Evolutionary conservation across 148 eudicot genomes (phyloP).

Genomic region (Silene latifolia): DNA sequence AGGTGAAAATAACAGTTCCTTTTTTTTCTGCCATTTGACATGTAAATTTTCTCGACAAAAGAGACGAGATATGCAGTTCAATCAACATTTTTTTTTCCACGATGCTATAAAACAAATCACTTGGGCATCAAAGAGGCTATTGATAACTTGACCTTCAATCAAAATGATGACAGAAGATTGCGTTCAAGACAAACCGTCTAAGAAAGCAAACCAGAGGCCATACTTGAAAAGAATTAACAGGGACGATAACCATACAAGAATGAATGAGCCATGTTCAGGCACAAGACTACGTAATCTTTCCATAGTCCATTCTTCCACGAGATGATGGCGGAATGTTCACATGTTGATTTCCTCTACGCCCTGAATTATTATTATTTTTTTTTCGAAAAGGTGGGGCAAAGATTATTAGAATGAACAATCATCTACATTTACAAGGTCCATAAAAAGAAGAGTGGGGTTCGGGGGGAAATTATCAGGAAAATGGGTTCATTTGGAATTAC

Average conservation of each 20-base stretch:
- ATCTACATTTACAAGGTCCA: not conserved
- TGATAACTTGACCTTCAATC: constrained; percentile 19
- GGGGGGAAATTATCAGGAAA: too few relatives aligned
- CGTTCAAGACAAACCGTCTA: constrained; percentile 9
- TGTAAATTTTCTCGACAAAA: not conserved
- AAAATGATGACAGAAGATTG: constrained; percentile 17
- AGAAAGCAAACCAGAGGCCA: constrained; percentile 23
- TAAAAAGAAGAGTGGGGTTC: too few relatives aligned
- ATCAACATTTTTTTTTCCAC: not conserved
- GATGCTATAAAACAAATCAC: not conserved
- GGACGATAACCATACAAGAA: constrained; percentile 16
- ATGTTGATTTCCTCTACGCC: constrained; percentile 62
- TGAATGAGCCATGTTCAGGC: constrained; percentile 25
- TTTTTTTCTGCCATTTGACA: not conserved
- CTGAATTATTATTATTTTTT: constrained; percentile 29
- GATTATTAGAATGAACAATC: not conserved
- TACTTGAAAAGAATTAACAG: constrained; percentile 6
- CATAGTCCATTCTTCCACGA: constrained; percentile 71
- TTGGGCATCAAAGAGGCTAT: not conserved
- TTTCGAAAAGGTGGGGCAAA: not conserved
- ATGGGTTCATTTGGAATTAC: too few relatives aligned
- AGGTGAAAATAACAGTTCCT: not conserved
- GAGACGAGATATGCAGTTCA: not conserved
- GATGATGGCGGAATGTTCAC: constrained; percentile 59
- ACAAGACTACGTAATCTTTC: constrained; percentile 48